Conservation (phyloP, 345 rosid species). For the Sisymbrium irio region DNA sequence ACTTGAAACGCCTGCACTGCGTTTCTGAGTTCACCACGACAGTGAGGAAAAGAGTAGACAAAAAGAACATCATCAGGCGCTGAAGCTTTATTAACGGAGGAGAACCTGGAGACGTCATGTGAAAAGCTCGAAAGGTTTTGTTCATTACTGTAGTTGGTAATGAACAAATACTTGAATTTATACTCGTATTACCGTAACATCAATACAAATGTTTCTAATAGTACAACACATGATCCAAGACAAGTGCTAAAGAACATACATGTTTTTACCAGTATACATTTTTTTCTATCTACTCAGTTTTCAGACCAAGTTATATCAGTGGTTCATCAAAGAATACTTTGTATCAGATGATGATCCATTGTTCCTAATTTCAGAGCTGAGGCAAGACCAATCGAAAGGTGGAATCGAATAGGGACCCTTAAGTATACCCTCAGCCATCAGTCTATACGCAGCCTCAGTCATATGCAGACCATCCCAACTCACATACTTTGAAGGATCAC, state of each 20-base stretch:
- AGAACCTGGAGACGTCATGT: conserved; percentile 1
- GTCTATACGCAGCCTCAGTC: conserved; percentile 30
- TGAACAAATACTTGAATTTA: no score
- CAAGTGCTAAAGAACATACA: no score
- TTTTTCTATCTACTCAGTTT: no score
- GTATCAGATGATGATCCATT: not conserved
- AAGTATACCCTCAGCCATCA: conserved; percentile 21
- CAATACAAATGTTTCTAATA: no score
- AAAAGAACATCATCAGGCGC: not conserved
- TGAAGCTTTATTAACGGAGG: not conserved
- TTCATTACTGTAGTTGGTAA: no score
- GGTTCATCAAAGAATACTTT: not conserved
- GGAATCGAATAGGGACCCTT: conserved; percentile 21
- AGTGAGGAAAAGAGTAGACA: not conserved
- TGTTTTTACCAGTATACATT: no score
- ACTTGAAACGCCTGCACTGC: not conserved
- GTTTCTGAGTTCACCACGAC: not conserved
- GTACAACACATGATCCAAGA: no score
- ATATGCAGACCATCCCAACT: conserved; percentile 46
- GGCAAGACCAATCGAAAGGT: conserved; percentile 16
- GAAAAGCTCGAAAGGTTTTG: not conserved
- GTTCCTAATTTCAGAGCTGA: not conserved
- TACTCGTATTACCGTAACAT: no score
- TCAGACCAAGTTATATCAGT: no score
- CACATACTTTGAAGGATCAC: conserved; percentile 38